Percentiles rank a stretch among this genome's conserved stretches.
phyloP scores from a whole-genome alignment of 345 rosid species.

The Sapria himalayana region DNA sequence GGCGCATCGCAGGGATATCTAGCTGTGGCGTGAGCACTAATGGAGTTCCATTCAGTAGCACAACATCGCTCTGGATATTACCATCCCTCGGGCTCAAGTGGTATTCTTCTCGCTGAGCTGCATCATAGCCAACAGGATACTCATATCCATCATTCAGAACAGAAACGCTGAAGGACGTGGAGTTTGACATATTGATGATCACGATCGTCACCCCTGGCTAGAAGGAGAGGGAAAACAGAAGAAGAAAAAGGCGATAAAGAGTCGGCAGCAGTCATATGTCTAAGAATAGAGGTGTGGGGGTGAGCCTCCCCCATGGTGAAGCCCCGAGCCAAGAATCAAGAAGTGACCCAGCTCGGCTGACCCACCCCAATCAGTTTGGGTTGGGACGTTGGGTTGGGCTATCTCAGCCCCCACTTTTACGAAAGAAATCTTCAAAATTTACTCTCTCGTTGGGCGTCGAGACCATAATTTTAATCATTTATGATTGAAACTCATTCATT shows the following conservation, averaged over 20 bases:
- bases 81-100: conserved; percentile 38
- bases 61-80: conserved; percentile 33
- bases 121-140: conserved; percentile 1
- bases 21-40: conserved; percentile 16
- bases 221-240: conserved; percentile 3
- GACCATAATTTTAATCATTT: too few species aligned
- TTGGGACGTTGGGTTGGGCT: too few species aligned
- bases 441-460: too few species aligned
- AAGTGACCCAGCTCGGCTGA: too few species aligned
- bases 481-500: too few species aligned
- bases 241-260: background rate
- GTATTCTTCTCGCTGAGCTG: conserved; percentile 25
- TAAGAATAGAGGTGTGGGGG: too few species aligned
- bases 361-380: too few species aligned
- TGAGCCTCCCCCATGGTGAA: too few species aligned
- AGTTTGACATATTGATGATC: conserved; percentile 30
- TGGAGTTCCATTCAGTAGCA: conserved; percentile 31
- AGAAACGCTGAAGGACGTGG: conserved; percentile 14
- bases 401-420: too few species aligned
- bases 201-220: conserved; percentile 28
- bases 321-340: too few species aligned
- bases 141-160: conserved; percentile 16
- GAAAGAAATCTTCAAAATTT: too few species aligned
- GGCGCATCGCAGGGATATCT: conserved; percentile 27
- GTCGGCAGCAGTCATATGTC: background rate